Evolutionary conservation across 345 rosid genomes (phyloP), one percentile per base, ranked within the genome.

Genomic region (Eutrema japonicum): DNA sequence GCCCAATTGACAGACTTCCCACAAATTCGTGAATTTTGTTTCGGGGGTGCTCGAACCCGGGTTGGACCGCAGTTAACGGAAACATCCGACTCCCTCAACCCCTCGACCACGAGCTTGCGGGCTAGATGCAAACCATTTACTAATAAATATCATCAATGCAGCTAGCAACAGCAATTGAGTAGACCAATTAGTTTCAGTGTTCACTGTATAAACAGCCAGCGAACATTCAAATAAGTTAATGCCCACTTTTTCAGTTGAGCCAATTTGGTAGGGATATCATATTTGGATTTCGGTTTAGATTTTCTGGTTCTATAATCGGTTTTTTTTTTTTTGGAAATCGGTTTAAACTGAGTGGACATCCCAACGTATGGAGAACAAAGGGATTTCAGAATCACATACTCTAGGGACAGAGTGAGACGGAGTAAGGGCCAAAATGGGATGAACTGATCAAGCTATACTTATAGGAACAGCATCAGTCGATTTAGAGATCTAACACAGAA

Each of bases 91-190:
- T 18, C 18, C 18, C 18, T 18, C 18, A 18, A 18, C 18, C 18
- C 18, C 18, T 18, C 18, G 18, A 18, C 18, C 18, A 18, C 18
- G 18, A 18, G 18, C 18, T 18, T 18, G 18, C 18, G 18, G 18
- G 18, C 18, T 35, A n/a, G n/a, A n/a, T n/a, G n/a, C n/a, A n/a
- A n/a, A n/a, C n/a, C n/a, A n/a, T n/a, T n/a, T n/a, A n/a, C n/a
- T 18, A 46, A 2, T 5, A 43, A 54, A 8, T 53, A 45, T 36
- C 64, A 72, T 54, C 70, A 72, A 36, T 73, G 71, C 57, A 70
- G 74, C 12, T 70, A 35, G 48, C 40, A 57, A 46, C 33, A 46
- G n/a, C 73, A 46, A 46, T 69, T 22, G 46, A 45, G 54, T 56
- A 45, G 13, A 46, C 70, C 56, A 36, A 2, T 18, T 5, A 52